phyloP scores from a whole-genome alignment of 768 basidiomycete genomes.

The Lactarius akahatsu region DNA sequence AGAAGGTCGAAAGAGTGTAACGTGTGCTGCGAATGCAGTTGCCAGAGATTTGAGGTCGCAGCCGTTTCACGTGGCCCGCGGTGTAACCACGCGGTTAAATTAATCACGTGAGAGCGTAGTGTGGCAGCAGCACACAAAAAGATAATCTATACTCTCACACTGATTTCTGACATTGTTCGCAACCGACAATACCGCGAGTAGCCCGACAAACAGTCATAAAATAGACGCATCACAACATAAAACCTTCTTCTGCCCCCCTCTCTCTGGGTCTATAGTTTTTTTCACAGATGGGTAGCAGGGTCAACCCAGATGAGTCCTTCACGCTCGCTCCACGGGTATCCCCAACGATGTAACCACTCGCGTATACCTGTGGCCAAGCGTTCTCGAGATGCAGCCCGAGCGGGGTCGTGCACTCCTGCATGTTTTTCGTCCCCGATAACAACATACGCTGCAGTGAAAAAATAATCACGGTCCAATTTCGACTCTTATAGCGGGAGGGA shows the following conservation, averaged over 20 bases:
- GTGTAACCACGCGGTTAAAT: slow-evolving; percentile 3
- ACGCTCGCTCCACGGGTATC: slow-evolving; percentile 93
- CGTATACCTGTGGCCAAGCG: slow-evolving; percentile 85
- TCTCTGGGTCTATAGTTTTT: slow-evolving; percentile 23
- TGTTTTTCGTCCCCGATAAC: slow-evolving; percentile 97
- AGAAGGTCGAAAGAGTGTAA: not conserved
- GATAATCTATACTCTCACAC: slow-evolving; percentile 5
- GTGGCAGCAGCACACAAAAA: too few species aligned
- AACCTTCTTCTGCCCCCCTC: slow-evolving; percentile 2
- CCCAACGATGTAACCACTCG: slow-evolving; percentile 91
- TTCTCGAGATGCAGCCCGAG: slow-evolving; percentile 76
- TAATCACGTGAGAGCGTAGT: not conserved
- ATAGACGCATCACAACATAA: slow-evolving; percentile 20
- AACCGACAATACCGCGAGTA: slow-evolving; percentile 7
- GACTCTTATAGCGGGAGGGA: slow-evolving; percentile 17
- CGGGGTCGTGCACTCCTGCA: slow-evolving; percentile 84
- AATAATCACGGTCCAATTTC: not conserved
- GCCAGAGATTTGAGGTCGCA: not conserved
- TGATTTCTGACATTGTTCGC: not conserved
- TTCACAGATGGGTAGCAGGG: slow-evolving; percentile 63
- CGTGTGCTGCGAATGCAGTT: not conserved
- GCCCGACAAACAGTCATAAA: slow-evolving; percentile 14
- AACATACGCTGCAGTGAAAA: slow-evolving; percentile 59
- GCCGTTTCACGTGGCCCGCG: slow-evolving; percentile 15
- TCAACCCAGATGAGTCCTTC: slow-evolving; percentile 91